Conservation (phyloP, 1,284 basidiomycete species). For the Leccinum subrobustum region DNA sequence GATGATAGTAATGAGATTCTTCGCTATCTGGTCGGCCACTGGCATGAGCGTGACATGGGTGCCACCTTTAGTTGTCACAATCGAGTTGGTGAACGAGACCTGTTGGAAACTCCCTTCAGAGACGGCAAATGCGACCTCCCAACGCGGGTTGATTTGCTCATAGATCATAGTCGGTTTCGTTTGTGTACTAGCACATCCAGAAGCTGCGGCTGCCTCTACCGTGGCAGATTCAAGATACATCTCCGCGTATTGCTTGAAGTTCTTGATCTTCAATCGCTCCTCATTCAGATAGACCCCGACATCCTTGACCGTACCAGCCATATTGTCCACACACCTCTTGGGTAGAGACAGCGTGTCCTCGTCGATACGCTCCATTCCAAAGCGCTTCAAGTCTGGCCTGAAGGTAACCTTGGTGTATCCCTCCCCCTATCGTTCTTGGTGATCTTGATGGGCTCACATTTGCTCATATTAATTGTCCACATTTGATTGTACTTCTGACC, state of each 20-base stretch:
- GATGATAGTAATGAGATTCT: conserved; percentile 78
- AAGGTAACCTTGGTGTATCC: conserved; percentile 97
- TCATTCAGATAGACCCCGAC: conserved; percentile 95
- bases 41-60: conserved; percentile 91
- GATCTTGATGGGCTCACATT: conserved; percentile 88
- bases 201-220: conserved; percentile 60
- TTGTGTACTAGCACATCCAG: conserved; percentile 74
- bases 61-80: conserved; percentile 96
- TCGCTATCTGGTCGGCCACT: conserved; percentile 89
- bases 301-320: conserved; percentile 93
- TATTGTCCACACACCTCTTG: conserved; percentile 94
- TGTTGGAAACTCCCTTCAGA: conserved; percentile 92
- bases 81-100: conserved; percentile 98
- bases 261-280: conserved; percentile 90
- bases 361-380: conserved; percentile 92
- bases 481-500: conserved; percentile 94
- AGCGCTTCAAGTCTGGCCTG: conserved; percentile 88
- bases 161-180: conserved; percentile 81
- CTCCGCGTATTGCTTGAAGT: conserved; percentile 97
- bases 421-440: conserved; percentile 87
- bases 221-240: conserved; percentile 83
- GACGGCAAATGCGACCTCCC: conserved; percentile 96
- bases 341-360: conserved; percentile 89
- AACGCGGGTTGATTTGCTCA: conserved; percentile 79
- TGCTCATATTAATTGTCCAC: conserved; percentile 93